These are phyloP conservation scores for Persicaria tinctoria DNA, from an alignment of 148 eudicot genomes.

Conservation along the genomic window DNA sequence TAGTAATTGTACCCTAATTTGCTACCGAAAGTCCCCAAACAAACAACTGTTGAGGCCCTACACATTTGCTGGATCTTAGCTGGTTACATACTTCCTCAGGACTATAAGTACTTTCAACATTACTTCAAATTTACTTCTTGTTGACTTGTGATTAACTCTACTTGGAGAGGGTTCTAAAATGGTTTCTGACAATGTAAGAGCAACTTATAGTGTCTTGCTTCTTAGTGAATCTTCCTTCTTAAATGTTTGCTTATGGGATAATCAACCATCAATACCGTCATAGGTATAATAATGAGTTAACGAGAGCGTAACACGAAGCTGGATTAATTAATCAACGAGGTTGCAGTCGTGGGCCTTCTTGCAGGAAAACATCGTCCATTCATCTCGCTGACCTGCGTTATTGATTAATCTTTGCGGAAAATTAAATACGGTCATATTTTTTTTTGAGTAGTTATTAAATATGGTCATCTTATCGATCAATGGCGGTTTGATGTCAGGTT, in stretches of 20 bases:
- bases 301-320: no score
- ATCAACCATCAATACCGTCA: no score
- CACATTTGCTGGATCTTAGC: slow-evolving; percentile 1
- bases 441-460: no score
- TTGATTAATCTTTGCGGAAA: no score
- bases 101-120: not conserved
- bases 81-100: not conserved
- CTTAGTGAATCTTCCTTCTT: no score
- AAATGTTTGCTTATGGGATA: no score
- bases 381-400: not conserved
- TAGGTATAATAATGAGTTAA: no score
- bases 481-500: no score
- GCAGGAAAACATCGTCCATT: not conserved
- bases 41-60: not conserved
- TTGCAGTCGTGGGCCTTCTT: not conserved
- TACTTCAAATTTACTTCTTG: not conserved
- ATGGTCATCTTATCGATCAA: no score
- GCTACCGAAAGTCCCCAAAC: not conserved
- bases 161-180: not conserved
- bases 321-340: not conserved
- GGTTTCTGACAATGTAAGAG: not conserved
- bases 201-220: not conserved
- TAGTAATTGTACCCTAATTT: not conserved
- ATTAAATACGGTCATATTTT: no score
- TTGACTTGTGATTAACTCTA: not conserved